Base-by-base conservation (phyloP, 2,329 filamentous ascomycete genomes). In the Pyrenophora tritici-repentis region DNA sequence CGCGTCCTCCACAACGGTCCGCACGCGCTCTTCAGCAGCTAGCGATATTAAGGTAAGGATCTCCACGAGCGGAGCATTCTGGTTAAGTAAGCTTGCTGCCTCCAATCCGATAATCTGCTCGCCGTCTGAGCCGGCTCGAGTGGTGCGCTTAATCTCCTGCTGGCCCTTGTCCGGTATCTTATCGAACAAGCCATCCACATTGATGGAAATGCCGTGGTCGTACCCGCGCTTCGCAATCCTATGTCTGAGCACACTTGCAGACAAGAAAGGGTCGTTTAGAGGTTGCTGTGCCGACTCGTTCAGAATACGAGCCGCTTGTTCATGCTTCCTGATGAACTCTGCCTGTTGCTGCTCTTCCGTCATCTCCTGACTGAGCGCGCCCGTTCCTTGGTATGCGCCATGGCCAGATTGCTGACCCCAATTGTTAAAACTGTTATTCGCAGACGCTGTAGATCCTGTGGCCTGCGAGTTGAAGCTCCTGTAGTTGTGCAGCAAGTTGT, bases 21-120 rank as follows among this genome's bases (percentile, higher is more conserved):
- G 82, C 32, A 97, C 63, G 22, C 91, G 83, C 62, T 95, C 88
- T 68, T 93, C 90, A 8, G 90, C 86, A 14, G 90, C 89, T 49
- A 97, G 82, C 5, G 91, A 94, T 50, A 97, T 72, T 13, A 97
- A 79, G 20, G 90, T 88, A 37, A 97, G 76, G 60, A 97, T 89
- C 55, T 96, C 91, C 12, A 89, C 87, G 29, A 96, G 78, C 46
- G 83, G 86, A 1, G 89, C 85, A 36, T 91, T 88, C 16, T 74
- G 70, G 31, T 88, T 85, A 0, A 94, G 83, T 32, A 95, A 83
- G 46, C 88, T 90, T 58, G 75, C 63, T 44, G 72, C 68, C 36
- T 73, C 63, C 3, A 72, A 86, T 35, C 83, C 75, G 2, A 90
- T 80, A 18, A 87, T 74, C 10, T 83, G 80, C 26, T 83, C 79